A percentile compares a stretch with the other conserved stretches of the same genome.
Conservation (phyloP, 495 filamentous ascomycete genomes). For the Neurospora sp. region DNA sequence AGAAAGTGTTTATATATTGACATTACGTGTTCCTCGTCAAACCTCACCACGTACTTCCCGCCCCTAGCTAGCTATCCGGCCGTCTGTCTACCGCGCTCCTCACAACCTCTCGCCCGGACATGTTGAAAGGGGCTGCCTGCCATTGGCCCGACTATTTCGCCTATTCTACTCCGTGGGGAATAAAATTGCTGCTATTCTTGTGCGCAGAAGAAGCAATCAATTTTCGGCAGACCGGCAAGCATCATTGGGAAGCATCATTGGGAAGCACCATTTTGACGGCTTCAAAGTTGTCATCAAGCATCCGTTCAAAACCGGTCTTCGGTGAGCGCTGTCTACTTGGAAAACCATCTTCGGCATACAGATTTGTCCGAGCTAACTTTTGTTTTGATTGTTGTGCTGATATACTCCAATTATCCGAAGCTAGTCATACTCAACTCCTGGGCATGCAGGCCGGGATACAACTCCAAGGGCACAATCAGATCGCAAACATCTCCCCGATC, state of each 20-base stretch:
- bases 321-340: not conserved
- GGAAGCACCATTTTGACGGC: not conserved
- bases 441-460: slow-evolving; percentile 2
- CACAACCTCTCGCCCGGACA: slow-evolving; percentile 10
- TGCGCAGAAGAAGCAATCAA: slow-evolving; percentile 15
- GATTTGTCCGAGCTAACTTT: not conserved
- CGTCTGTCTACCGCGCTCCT: slow-evolving; percentile 7
- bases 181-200: slow-evolving; percentile 13
- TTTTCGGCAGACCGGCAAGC: slow-evolving; percentile 17
- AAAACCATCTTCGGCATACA: not conserved
- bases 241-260: not conserved
- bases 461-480: slow-evolving; percentile 1
- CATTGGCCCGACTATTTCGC: slow-evolving; percentile 14
- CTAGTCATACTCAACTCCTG: not conserved
- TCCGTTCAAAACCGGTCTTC: not conserved
- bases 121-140: slow-evolving; percentile 3
- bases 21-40: slow-evolving; percentile 23
- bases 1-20: slow-evolving; percentile 20
- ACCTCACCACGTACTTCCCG: slow-evolving; percentile 9
- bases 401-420: not conserved
- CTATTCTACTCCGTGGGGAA: slow-evolving; percentile 15
- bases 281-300: not conserved
- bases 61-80: slow-evolving; percentile 6
- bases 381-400: not conserved
- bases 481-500: not conserved